Percentiles rank a stretch among this genome's conserved stretches.
These are phyloP conservation scores for Echeveria elegans DNA, from an alignment of 164 flowering plant genomes.

Conservation along the genomic window DNA sequence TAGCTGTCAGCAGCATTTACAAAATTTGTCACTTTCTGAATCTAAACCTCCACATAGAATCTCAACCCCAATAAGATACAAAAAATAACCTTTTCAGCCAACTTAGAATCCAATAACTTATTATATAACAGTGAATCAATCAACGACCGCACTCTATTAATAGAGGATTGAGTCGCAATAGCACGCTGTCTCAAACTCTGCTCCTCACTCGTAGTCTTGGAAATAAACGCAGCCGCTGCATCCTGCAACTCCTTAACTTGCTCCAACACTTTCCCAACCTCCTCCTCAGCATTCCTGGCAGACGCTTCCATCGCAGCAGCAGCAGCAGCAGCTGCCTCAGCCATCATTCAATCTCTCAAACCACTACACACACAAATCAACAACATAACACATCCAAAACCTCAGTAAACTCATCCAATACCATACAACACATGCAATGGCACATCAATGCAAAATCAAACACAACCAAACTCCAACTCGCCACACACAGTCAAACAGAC, in stretches of 20 bases:
- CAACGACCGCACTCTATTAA: slow-evolving; percentile 35
- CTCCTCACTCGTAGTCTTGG: slow-evolving; percentile 44
- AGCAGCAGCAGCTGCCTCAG: not conserved
- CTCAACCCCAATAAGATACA: not conserved
- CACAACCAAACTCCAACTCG: not conserved
- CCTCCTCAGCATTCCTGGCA: slow-evolving; percentile 30
- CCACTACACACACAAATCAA: not conserved
- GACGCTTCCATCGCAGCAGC: slow-evolving; percentile 15
- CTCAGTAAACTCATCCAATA: too few relatives aligned
- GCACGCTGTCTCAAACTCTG: slow-evolving; percentile 54
- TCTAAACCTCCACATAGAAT: not conserved
- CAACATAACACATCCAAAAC: not conserved
- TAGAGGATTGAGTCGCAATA: slow-evolving; percentile 29
- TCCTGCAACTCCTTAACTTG: slow-evolving; percentile 75
- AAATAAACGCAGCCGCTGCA: slow-evolving; percentile 39
- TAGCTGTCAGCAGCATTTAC: slow-evolving; percentile 17
- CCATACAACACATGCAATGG: not conserved
- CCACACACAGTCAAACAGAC: not conserved
- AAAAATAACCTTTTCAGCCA: slow-evolving; percentile 43
- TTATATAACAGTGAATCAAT: slow-evolving; percentile 23
- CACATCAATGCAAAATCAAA: not conserved
- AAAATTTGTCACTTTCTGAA: not conserved
- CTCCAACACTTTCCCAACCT: slow-evolving; percentile 40
- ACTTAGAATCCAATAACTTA: slow-evolving; percentile 26
- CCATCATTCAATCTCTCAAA: slow-evolving; percentile 4